Evolutionary conservation across 345 rosid species (phyloP), one percentile per base, ranked within the genome.

Genomic region (Trapa bicornis): DNA sequence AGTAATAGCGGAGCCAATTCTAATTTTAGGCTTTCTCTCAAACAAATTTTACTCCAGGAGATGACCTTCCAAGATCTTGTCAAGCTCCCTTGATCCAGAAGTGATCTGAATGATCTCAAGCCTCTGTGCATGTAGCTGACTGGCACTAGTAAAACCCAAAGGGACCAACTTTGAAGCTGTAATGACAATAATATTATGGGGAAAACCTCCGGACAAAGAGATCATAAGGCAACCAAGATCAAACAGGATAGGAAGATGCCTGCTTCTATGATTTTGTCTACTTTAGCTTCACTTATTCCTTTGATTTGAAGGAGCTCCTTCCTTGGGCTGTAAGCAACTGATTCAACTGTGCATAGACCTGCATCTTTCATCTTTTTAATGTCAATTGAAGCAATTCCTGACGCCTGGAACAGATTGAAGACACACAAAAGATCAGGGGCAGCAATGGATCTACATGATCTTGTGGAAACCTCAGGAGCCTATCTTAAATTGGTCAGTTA

Each of bases 231-330:
- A 4, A 16, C 0, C n/a, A 22, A 16, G 8, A 65, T 12, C 37
- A 58, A 29, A 43, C 39, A 33, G 65, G 37, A n/a, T 38, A 45
- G 68, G 37, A 67, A 17, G 73, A 58, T 82, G 74, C 99, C 99
- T 81, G 96, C 99, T 87, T 94, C 99, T 38, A 88, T 79, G 65
- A 89, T 87, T 73, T 94, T 94, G 78, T 91, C 97, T 66, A 91
- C 97, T 71, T 91, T 94, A 68, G 99, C 95, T 68, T 94, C 97
- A 70, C 97, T 94, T 38, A 94, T 91, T 75, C 97, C 99, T 79
- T 94, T 89, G 61, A 91, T 89, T 76, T 88, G 96, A 75, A 93
- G 85, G 68, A 94, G 99, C 80, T 91, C 97, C 84, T 91, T 91
- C 79, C 99, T 84, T 2, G 97, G 92, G 60, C 95, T 83, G 72